phyloP scores from a whole-genome alignment of 2,329 filamentous ascomycete genomes.

The Hypoxylon sp. region DNA sequence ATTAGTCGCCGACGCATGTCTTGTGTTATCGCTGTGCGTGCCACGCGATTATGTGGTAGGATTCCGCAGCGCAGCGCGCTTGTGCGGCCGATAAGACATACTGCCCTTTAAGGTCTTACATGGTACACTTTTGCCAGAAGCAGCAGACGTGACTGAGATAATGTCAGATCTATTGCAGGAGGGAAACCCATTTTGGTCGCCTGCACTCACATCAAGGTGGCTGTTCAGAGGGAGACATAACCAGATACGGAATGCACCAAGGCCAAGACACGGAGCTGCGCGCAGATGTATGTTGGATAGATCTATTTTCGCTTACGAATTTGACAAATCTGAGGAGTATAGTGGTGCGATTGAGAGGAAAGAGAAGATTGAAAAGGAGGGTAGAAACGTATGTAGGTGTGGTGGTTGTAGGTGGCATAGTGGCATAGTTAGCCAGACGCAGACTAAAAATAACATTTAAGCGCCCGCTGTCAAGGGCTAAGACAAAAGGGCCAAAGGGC shows the following conservation, averaged over 20 bases:
- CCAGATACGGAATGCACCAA: conserved; percentile 30
- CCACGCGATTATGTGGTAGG: conserved; percentile 42
- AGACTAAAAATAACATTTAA: conserved; percentile 40
- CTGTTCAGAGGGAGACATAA: conserved; percentile 28
- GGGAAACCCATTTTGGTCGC: conserved; percentile 28
- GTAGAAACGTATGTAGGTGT: conserved; percentile 25
- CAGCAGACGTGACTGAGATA: conserved; percentile 26
- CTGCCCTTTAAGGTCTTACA: conserved; percentile 17
- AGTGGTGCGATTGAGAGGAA: conserved; percentile 14
- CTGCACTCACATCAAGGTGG: conserved; percentile 33
- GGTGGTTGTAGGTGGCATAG: conserved; percentile 12
- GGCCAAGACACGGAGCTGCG: conserved; percentile 18
- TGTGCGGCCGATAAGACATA: conserved; percentile 33
- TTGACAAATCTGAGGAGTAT: conserved; percentile 11
- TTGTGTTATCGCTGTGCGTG: conserved; percentile 29
- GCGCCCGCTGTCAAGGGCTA: conserved; percentile 26
- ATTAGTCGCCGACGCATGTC: conserved; percentile 23
- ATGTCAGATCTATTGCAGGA: conserved; percentile 29
- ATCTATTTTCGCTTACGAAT: conserved; percentile 22
- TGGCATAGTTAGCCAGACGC: conserved; percentile 8
- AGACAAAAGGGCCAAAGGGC: not conserved
- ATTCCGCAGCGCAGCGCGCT: conserved; percentile 34
- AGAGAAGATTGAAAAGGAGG: conserved; percentile 27
- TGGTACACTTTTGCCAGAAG: conserved; percentile 24
- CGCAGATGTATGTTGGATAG: conserved; percentile 5